Evolutionary conservation across 331 rosid species (phyloP), one percentile per base, ranked within the genome.

Genomic region (Malus hybrid): DNA sequence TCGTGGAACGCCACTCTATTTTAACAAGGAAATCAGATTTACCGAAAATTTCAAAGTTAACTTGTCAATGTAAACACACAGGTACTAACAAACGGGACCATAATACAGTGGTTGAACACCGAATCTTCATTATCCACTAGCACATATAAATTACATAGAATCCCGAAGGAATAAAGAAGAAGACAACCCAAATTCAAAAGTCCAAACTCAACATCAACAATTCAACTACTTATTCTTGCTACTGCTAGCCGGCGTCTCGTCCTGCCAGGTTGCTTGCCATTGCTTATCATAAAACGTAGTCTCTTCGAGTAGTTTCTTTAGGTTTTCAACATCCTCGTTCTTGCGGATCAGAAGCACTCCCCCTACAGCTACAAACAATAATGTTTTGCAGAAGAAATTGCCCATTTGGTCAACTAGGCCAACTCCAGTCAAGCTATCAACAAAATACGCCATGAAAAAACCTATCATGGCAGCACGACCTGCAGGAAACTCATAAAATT

Each of bases 191-290:
- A 32, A 61, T 44, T 46, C 68, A 32, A 16, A 29, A 69, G 54
- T 79, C 54, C 34, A 73, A 73, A 69, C 72, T 46, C 76, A 15
- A 4, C 56, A 64, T 31, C 24, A 73, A 76, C 78, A 77, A 60
- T 77, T 39, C 27, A 46, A 55, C 80, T 88, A 86, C 73, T 90
- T 87, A 4, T 76, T 80, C 76, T 83, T 88, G 78, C 88, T 74
- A 78, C 75, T 81, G 83, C 80, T 75, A 7, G 1, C 64, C 5
- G 87, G 69, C 52, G 81, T 86, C 73, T 92, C 91, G 60, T 92
- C 97, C 89, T 90, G 83, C 97, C 99, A 94, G 73, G 97, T 92
- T 74, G 99, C 97, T 82, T 90, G 99, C 99, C 99, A 94, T 87
- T 94, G 99, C 80, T 90, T 94, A 87, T 94, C 99, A 67, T 94